Percentiles rank a stretch among this genome's conserved stretches.
These are phyloP conservation scores for Colletotrichum gloeosporioides DNA, from an alignment of 2,329 filamentous ascomycete species.

Conservation along the genomic window DNA sequence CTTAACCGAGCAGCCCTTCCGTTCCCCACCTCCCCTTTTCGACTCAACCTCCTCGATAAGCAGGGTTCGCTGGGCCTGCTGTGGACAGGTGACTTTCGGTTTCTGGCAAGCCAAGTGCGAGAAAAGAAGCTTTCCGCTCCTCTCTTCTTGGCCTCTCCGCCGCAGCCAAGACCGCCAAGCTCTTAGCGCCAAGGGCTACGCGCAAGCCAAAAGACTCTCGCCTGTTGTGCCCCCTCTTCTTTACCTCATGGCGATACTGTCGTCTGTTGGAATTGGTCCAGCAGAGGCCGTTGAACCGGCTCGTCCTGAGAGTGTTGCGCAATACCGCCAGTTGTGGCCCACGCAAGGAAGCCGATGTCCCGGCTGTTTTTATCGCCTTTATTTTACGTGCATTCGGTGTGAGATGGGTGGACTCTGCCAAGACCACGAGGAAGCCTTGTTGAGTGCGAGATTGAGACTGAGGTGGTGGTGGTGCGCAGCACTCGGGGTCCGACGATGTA, in stretches of 20 bases:
- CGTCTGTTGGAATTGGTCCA: slow-evolving; percentile 3
- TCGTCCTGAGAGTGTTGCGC: slow-evolving; percentile 19
- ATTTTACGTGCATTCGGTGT: not conserved
- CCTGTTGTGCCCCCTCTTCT: slow-evolving; percentile 10
- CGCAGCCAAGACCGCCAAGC: slow-evolving; percentile 20
- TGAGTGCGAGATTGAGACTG: not conserved
- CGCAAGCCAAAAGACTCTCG: slow-evolving; percentile 12
- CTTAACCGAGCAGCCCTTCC: not conserved
- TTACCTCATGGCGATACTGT: not conserved
- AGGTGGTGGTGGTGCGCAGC: not conserved
- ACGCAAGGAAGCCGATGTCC: slow-evolving; percentile 16
- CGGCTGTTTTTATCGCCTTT: not conserved
- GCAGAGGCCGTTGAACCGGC: slow-evolving; percentile 14
- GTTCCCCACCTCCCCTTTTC: slow-evolving; percentile 10
- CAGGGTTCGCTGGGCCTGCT: not conserved
- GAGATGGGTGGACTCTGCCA: not conserved
- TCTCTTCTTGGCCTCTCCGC: slow-evolving; percentile 22
- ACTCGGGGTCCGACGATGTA: slow-evolving; percentile 1
- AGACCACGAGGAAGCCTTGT: not conserved
- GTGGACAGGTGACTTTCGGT: not conserved
- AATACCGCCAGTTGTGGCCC: slow-evolving; percentile 17
- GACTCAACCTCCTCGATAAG: slow-evolving; percentile 3
- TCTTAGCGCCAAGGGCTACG: slow-evolving; percentile 21
- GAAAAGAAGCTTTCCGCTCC: slow-evolving; percentile 23
- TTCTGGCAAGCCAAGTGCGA: slow-evolving; percentile 11